phyloP scores from a whole-genome alignment of 768 basidiomycete genomes.

The Boletus pseudo-olivaceus region DNA sequence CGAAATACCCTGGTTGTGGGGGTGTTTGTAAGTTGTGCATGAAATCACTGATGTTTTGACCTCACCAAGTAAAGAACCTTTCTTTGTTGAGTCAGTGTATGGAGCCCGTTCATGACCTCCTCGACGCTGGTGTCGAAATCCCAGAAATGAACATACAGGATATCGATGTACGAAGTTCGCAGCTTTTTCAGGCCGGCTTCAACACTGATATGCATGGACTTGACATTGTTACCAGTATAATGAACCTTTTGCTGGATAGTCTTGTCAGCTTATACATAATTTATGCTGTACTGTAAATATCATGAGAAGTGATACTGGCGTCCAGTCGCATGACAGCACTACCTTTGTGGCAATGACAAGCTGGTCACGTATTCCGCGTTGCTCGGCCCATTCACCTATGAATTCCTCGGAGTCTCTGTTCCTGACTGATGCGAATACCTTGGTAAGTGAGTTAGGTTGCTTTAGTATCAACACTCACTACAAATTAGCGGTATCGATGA shows the following conservation, averaged over 20 bases:
- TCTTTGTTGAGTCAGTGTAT: conserved; percentile 36
- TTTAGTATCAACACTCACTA: neutral
- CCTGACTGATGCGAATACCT: neutral
- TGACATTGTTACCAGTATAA: neutral
- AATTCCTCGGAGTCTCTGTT: conserved; percentile 24
- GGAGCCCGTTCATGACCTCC: conserved; percentile 41
- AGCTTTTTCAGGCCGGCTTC: neutral
- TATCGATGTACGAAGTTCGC: conserved; percentile 4
- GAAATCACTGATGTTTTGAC: neutral
- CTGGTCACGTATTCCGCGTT: conserved; percentile 40
- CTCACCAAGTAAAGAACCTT: conserved; percentile 40
- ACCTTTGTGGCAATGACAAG: conserved; percentile 46
- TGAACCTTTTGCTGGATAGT: too few relatives aligned
- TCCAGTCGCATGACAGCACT: neutral
- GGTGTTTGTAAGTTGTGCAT: neutral
- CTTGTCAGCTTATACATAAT: neutral
- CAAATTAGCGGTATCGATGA: too few relatives aligned
- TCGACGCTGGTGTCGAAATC: conserved; percentile 26
- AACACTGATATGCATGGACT: neutral
- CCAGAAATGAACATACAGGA: conserved; percentile 47
- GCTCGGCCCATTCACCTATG: conserved; percentile 48
- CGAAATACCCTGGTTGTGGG: conserved; percentile 31
- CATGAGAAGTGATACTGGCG: neutral
- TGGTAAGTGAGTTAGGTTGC: neutral
- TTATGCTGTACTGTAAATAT: conserved; percentile 8